Conservation (phyloP, 805 yeast genomes). For the Kluyveromyces aestuarii region DNA sequence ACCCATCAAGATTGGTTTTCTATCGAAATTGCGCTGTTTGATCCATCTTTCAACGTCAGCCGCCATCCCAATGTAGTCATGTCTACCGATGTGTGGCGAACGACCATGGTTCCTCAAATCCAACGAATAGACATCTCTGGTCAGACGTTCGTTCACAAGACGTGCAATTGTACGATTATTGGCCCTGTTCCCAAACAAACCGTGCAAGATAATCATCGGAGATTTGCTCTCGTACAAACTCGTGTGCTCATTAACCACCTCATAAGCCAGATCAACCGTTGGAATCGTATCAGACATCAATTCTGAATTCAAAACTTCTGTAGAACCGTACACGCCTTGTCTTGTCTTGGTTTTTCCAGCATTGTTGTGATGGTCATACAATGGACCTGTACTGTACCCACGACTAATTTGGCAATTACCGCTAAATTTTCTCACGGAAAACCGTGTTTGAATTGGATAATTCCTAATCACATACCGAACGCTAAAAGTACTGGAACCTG, state of each 20-base stretch:
- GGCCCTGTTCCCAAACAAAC: constrained; percentile 76
- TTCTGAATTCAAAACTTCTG: constrained; percentile 19
- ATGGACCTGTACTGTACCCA: constrained; percentile 12
- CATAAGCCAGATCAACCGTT: constrained; percentile 48
- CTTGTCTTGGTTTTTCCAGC: constrained; percentile 15
- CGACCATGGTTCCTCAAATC: constrained; percentile 89
- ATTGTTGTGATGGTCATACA: constrained; percentile 20
- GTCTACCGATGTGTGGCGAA: constrained; percentile 68
- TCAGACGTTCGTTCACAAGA: constrained; percentile 37
- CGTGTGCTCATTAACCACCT: constrained; percentile 32
- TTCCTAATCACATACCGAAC: not conserved
- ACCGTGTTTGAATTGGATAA: not conserved
- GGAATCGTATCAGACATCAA: constrained; percentile 31
- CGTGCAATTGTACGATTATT: constrained; percentile 77
- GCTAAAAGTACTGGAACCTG: not conserved
- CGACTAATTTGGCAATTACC: not conserved
- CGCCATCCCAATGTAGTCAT: constrained; percentile 74
- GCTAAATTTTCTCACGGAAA: not conserved
- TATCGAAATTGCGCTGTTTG: constrained; percentile 30
- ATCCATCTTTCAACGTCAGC: constrained; percentile 79
- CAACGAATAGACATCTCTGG: constrained; percentile 54
- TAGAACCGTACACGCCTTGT: constrained; percentile 20
- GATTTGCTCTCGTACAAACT: constrained; percentile 27
- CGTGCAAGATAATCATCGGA: constrained; percentile 78
- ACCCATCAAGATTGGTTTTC: constrained; percentile 57